Conservation (phyloP, 2,329 filamentous ascomycete species). For the Cladosporium sp. region DNA sequence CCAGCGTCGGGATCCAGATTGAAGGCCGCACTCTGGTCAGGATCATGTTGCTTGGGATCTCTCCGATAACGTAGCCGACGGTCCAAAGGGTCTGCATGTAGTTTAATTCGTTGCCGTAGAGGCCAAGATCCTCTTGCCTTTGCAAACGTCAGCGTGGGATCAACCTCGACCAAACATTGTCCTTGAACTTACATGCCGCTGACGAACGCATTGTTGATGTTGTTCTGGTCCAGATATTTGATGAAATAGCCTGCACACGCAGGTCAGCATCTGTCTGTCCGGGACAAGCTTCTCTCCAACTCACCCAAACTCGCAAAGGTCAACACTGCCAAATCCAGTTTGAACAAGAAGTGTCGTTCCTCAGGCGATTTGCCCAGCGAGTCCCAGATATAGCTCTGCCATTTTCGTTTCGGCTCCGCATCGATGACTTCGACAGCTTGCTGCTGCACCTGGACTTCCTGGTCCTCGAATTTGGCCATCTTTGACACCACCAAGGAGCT, state of each 20-base stretch:
- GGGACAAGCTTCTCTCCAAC: slow-evolving; percentile 24
- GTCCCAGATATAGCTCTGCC: slow-evolving; percentile 56
- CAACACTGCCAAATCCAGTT: slow-evolving; percentile 51
- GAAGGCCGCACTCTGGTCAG: slow-evolving; percentile 45
- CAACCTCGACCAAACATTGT: not conserved
- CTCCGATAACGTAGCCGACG: slow-evolving; percentile 50
- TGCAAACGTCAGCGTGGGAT: slow-evolving; percentile 38
- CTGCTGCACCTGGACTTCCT: slow-evolving; percentile 6
- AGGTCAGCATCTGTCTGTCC: not conserved
- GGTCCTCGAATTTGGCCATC: slow-evolving; percentile 5
- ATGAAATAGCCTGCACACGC: slow-evolving; percentile 44
- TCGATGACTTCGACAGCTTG: slow-evolving; percentile 17
- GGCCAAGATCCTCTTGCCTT: slow-evolving; percentile 54
- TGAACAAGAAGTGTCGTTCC: slow-evolving; percentile 51
- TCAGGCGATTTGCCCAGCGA: slow-evolving; percentile 53
- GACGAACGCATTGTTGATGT: slow-evolving; percentile 47
- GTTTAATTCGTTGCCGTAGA: slow-evolving; percentile 58
- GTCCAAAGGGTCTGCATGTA: slow-evolving; percentile 14
- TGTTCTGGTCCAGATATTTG: slow-evolving; percentile 45
- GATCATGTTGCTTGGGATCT: slow-evolving; percentile 45
- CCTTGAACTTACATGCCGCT: slow-evolving; percentile 39
- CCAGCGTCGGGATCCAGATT: slow-evolving; percentile 40
- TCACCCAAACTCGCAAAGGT: slow-evolving; percentile 50
- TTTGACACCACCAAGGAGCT: not conserved
- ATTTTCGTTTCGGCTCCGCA: slow-evolving; percentile 35